A percentile compares a stretch with the other conserved stretches of the same genome.
Evolutionary conservation across 2,329 filamentous ascomycete genomes (phyloP).

Genomic region (Reticulascus tulasneorum): DNA sequence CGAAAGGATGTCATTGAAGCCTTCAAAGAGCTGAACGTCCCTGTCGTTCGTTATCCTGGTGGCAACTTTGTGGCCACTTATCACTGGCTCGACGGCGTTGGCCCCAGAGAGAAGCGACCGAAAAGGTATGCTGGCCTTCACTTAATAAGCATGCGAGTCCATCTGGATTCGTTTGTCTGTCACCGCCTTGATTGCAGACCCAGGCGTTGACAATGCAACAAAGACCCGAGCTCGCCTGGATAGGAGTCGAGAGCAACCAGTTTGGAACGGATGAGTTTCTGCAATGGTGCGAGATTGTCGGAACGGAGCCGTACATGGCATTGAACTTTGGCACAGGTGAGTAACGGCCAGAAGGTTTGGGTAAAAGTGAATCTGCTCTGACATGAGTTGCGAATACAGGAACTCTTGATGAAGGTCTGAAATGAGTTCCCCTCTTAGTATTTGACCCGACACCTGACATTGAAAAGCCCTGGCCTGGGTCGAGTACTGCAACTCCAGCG

Average conservation of each 20-base stretch:
- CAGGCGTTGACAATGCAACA: conserved; percentile 2
- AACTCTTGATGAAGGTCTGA: too few relatives aligned
- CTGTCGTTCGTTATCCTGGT: conserved; percentile 76
- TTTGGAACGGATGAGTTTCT: conserved; percentile 88
- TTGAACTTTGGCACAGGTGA: conserved; percentile 80
- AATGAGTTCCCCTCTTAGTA: too few relatives aligned
- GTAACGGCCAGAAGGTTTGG: too few relatives aligned
- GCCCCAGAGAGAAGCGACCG: conserved; percentile 66
- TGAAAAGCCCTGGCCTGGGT: conserved; percentile 65
- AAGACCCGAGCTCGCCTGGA: conserved; percentile 74
- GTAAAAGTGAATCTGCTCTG: too few relatives aligned
- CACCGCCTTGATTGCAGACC: too few relatives aligned
- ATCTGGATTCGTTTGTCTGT: too few relatives aligned
- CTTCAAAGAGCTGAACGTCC: conserved; percentile 68
- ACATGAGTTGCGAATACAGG: too few relatives aligned
- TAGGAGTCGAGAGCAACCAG: conserved; percentile 70
- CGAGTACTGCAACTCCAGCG: conserved; percentile 80
- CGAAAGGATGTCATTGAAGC: conserved; percentile 74
- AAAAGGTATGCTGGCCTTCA: conserved; percentile 20
- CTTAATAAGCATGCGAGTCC: background rate
- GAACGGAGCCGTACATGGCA: conserved; percentile 74
- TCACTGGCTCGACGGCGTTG: conserved; percentile 79
- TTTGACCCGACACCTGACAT: background rate
- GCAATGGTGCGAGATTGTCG: conserved; percentile 70
- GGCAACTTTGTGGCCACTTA: conserved; percentile 85